These are phyloP conservation scores for Teratosphaeria gauchensis DNA, from an alignment of 2,329 filamentous ascomycete genomes.

Conservation along the genomic window DNA sequence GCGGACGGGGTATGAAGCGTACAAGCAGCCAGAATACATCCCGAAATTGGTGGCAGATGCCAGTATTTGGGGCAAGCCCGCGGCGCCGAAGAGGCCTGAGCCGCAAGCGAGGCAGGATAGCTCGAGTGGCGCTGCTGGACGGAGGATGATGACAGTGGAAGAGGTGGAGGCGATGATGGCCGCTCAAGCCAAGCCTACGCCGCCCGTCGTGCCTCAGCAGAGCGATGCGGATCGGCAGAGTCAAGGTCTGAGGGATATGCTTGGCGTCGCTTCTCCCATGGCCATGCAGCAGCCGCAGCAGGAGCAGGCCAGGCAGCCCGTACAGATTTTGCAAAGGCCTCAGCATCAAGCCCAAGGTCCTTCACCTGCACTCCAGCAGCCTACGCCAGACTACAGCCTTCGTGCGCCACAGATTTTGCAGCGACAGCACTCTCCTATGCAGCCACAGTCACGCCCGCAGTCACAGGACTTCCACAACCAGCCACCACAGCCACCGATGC, in stretches of 20 bases:
- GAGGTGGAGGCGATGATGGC: slow-evolving; percentile 94
- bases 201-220: slow-evolving; percentile 10
- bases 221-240: slow-evolving; percentile 17
- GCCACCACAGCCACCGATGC: slow-evolving; percentile 15
- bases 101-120: slow-evolving; percentile 13
- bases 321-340: slow-evolving; percentile 43
- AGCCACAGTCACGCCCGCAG: slow-evolving; percentile 5
- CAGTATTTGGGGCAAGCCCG: slow-evolving; percentile 77
- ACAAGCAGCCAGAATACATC: slow-evolving; percentile 72
- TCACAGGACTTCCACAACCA: slow-evolving; percentile 17
- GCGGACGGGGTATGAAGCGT: slow-evolving; percentile 83
- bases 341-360: slow-evolving; percentile 25
- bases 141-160: slow-evolving; percentile 89
- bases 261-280: slow-evolving; percentile 18
- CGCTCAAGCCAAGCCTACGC: slow-evolving; percentile 46
- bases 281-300: slow-evolving; percentile 13
- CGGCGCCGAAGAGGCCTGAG: slow-evolving; percentile 45
- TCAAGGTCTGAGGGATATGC: slow-evolving; percentile 26
- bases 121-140: slow-evolving; percentile 30
- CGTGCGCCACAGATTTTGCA: slow-evolving; percentile 32
- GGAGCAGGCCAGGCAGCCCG: slow-evolving; percentile 28
- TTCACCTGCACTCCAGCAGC: slow-evolving; percentile 23
- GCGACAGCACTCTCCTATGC: slow-evolving; percentile 21
- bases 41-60: slow-evolving; percentile 88
- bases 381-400: slow-evolving; percentile 31